Conservation (phyloP, 495 filamentous ascomycete genomes). For the Penicillium longicatenatum region DNA sequence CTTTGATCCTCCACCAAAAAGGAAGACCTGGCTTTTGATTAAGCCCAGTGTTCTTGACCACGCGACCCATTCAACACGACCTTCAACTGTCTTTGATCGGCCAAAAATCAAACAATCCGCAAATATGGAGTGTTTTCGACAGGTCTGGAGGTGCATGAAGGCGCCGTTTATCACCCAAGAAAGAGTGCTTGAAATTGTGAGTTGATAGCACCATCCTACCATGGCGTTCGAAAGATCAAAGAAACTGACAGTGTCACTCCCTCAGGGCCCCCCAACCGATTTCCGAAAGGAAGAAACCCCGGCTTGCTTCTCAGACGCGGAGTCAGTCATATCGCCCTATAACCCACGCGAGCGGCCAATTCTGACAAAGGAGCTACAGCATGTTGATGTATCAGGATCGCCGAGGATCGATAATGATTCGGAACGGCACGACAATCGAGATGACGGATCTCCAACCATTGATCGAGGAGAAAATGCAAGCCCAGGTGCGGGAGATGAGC, state of each 20-base stretch:
- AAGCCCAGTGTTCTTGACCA: neutral
- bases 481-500: constrained; percentile 39
- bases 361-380: constrained; percentile 40
- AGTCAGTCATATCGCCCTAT: constrained; percentile 39
- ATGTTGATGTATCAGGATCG: constrained; percentile 43
- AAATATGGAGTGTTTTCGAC: constrained; percentile 45
- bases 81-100: constrained; percentile 13
- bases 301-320: constrained; percentile 44
- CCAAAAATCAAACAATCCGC: neutral
- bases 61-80: neutral
- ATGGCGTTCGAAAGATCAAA: neutral
- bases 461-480: constrained; percentile 34
- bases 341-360: constrained; percentile 17
- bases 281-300: constrained; percentile 50
- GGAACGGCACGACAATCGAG: constrained; percentile 31
- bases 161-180: constrained; percentile 37
- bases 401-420: constrained; percentile 32
- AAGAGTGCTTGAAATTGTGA: constrained; percentile 42
- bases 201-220: constrained; percentile 10
- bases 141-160: constrained; percentile 41
- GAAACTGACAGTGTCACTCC: constrained; percentile 7
- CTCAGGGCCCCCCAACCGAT: constrained; percentile 46
- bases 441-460: constrained; percentile 31
- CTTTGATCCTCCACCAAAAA: constrained; percentile 8
- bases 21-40: neutral